Evolutionary conservation across 805 yeast genomes (phyloP), one percentile per base, ranked within the genome.

Genomic region (Kuraishia molischiana): DNA sequence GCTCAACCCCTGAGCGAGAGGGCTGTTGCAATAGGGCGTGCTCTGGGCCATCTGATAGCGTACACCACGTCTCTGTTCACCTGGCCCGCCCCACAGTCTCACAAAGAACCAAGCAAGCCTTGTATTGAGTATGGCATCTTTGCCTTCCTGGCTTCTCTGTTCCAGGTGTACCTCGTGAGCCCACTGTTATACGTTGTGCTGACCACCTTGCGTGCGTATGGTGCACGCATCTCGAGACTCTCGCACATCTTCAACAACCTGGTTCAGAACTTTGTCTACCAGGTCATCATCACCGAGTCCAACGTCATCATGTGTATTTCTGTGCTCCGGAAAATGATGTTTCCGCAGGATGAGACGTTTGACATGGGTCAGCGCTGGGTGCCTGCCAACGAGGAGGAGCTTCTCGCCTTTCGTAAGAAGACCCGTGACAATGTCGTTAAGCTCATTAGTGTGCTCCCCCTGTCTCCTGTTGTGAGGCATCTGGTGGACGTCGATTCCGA

Each of bases 11-110:
- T 44, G 11, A 37, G 38, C 30, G 53, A 51, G 3, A 17, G 18
- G 11, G 15, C 48, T 21, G 33, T 40, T 4, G 38, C 42, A 4
- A 3, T 41, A 0, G 42, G 48, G 5, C 40, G 58, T 15, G 30
- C 32, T 9, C 5, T 48, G 8, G 49, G 53, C 8, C 60, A 55
- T 38, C 9, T 47, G 1, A 48, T 54, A 9, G 58, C 59, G 4
- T 55, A 54, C 37, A 43, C 54, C 10, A 55, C 60, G 1, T 55
- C 60, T 1, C 48, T 47, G 4, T 47, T 54, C 37, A 15, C 37
- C 13, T 15, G n/a, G 20, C 14, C 9, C 19, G 30, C 26, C 19
- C 38, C 44, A 14, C 40, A 40, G 6, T 37, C 38, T 18, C 44
- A 41, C 22, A 44, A 36, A 13, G 38, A 21, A 3, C 19, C 8